Evolutionary conservation across 2,329 filamentous ascomycete genomes (phyloP).

Genomic region (Pseudophaeomoniella oleicola): DNA sequence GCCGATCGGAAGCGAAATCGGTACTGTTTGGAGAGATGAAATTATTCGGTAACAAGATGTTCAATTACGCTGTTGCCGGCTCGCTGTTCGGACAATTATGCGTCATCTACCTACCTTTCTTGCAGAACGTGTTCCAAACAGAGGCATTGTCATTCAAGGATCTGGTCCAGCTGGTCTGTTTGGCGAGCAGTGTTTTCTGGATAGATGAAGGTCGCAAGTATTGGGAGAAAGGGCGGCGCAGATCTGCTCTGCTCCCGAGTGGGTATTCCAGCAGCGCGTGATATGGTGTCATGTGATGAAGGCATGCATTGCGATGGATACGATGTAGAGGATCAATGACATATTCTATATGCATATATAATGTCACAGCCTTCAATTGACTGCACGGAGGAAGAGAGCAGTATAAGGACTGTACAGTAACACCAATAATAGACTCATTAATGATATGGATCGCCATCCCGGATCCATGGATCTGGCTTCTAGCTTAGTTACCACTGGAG

Average conservation of each 20-base stretch:
- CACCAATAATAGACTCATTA: too few relatives aligned
- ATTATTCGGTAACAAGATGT: slow-evolving; percentile 75
- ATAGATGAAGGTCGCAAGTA: slow-evolving; percentile 85
- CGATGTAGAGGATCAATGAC: too few relatives aligned
- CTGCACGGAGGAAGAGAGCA: too few relatives aligned
- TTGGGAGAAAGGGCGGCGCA: slow-evolving; percentile 37
- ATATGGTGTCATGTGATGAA: too few relatives aligned
- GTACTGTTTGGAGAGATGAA: slow-evolving; percentile 74
- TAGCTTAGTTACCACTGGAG: too few relatives aligned
- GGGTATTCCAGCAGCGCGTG: slow-evolving; percentile 1
- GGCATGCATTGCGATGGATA: neutral
- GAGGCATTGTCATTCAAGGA: slow-evolving; percentile 67
- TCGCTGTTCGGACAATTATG: slow-evolving; percentile 73
- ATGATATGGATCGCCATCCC: too few relatives aligned
- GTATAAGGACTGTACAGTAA: too few relatives aligned
- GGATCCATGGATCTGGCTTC: too few relatives aligned
- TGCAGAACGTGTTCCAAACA: slow-evolving; percentile 93
- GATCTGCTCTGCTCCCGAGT: slow-evolving; percentile 12
- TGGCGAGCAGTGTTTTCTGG: slow-evolving; percentile 90
- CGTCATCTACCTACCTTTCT: slow-evolving; percentile 87
- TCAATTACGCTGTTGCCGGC: slow-evolving; percentile 87
- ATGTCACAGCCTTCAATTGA: too few relatives aligned
- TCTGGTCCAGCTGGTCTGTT: slow-evolving; percentile 52
- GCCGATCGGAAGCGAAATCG: slow-evolving; percentile 81
- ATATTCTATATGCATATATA: too few relatives aligned